Conservation (phyloP, 1,284 basidiomycete genomes). For the Ustilago vetiveriae region DNA sequence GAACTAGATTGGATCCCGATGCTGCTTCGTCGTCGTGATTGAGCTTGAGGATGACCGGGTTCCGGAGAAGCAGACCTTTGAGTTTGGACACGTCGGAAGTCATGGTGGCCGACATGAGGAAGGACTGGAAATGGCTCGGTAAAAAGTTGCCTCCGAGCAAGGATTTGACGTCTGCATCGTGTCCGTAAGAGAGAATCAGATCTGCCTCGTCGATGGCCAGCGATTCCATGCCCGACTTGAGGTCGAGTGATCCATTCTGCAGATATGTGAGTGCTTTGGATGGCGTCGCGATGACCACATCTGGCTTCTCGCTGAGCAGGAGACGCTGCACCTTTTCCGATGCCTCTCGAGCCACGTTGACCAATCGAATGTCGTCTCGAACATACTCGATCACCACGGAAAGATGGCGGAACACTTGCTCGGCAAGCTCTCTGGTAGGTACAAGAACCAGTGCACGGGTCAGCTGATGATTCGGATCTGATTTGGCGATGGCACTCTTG, state of each 20-base stretch:
- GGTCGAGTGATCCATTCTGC: conserved; percentile 73
- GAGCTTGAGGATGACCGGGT: conserved; percentile 76
- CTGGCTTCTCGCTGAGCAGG: conserved; percentile 87
- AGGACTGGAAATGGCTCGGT: conserved; percentile 90
- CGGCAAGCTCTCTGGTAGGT: conserved; percentile 90
- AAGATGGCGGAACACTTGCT: conserved; percentile 84
- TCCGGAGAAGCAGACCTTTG: conserved; percentile 85
- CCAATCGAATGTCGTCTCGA: conserved; percentile 75
- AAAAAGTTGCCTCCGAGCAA: conserved; percentile 78
- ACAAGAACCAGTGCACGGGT: conserved; percentile 89
- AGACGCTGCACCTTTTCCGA: conserved; percentile 81
- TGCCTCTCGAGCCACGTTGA: conserved; percentile 77
- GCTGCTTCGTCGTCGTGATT: conserved; percentile 41
- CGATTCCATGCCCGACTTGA: conserved; percentile 75
- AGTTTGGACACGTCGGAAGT: conserved; percentile 92
- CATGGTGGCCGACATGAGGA: conserved; percentile 97
- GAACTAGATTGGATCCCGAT: conserved; percentile 44
- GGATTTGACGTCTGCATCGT: conserved; percentile 85
- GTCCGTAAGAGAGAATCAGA: conserved; percentile 94
- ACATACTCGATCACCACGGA: conserved; percentile 78
- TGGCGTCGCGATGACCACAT: conserved; percentile 91
- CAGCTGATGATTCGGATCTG: conserved; percentile 70
- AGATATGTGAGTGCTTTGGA: conserved; percentile 81
- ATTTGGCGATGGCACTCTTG: conserved; percentile 71
- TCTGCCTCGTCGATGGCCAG: conserved; percentile 98